Evolutionary conservation across 345 rosid species (phyloP).

Genomic region (Schrenkiella parvula): DNA sequence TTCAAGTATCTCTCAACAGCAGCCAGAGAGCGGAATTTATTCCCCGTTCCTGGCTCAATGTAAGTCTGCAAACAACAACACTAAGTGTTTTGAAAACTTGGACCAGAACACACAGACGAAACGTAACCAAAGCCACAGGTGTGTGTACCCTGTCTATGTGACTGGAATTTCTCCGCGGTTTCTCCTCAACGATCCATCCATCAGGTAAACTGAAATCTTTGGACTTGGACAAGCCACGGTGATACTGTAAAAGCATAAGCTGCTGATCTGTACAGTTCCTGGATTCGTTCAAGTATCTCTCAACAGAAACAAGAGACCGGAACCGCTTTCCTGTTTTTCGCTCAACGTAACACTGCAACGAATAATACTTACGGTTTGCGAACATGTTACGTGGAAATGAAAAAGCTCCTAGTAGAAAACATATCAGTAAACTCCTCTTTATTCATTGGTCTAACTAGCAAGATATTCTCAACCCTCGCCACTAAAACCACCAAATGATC

Average conservation of each 20-base stretch:
- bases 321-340: constrained; percentile 44
- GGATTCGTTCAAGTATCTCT: constrained; percentile 39
- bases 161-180: constrained; percentile 4
- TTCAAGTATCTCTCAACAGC: constrained; percentile 43
- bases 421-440: not conserved
- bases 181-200: constrained; percentile 28
- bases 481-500: not conserved
- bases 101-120: constrained; percentile 4
- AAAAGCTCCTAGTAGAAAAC: not conserved
- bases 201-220: constrained; percentile 27
- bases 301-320: constrained; percentile 46
- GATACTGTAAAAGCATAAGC: constrained; percentile 6
- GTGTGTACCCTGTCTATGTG: constrained; percentile 24
- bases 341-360: constrained; percentile 49
- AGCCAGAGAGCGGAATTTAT: constrained; percentile 43
- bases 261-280: not conserved
- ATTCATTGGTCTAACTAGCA: not conserved
- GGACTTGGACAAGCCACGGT: not conserved
- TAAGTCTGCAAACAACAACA: constrained; percentile 40
- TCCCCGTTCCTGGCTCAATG: constrained; percentile 46
- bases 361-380: not conserved
- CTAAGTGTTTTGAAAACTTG: not conserved
- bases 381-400: not conserved
- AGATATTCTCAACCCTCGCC: not conserved
- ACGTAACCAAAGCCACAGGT: not conserved